Conservation (phyloP, 2,329 filamentous ascomycete genomes). For the Fusarium luffae region DNA sequence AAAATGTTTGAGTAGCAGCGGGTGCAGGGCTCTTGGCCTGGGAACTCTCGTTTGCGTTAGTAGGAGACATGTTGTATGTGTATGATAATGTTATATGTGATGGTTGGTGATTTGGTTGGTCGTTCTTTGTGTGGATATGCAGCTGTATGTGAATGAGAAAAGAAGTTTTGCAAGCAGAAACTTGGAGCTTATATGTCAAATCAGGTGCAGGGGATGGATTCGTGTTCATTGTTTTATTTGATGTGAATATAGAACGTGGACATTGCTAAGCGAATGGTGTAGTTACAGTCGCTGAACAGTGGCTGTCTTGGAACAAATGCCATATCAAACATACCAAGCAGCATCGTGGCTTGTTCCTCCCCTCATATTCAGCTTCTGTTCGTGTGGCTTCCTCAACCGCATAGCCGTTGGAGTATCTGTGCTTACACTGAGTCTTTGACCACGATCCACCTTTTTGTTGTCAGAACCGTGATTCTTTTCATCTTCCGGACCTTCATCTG, state of each 20-base stretch:
- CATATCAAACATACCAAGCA: not conserved
- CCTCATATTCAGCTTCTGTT: not conserved
- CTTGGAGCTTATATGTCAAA: not conserved
- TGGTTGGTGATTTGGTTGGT: not conserved
- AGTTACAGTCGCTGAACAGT: not conserved
- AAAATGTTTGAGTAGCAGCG: not conserved
- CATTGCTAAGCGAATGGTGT: not conserved
- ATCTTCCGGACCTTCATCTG: accelerated
- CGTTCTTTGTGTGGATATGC: not conserved
- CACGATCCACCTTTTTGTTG: not conserved
- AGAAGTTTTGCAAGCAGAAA: not conserved
- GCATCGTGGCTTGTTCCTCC: not conserved
- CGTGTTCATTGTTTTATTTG: not conserved
- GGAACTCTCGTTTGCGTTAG: not conserved
- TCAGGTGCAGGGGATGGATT: not conserved
- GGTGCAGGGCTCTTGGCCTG: too few species aligned
- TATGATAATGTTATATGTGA: not conserved
- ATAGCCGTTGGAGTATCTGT: not conserved
- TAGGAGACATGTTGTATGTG: not conserved
- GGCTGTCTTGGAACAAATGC: too few species aligned
- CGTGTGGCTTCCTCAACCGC: not conserved
- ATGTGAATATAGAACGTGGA: not conserved
- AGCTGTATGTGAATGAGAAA: not conserved
- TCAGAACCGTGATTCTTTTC: not conserved
- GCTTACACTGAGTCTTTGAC: not conserved